Base-by-base conservation (phyloP, 2,329 filamentous ascomycete species). In the Curvularia sp. region DNA sequence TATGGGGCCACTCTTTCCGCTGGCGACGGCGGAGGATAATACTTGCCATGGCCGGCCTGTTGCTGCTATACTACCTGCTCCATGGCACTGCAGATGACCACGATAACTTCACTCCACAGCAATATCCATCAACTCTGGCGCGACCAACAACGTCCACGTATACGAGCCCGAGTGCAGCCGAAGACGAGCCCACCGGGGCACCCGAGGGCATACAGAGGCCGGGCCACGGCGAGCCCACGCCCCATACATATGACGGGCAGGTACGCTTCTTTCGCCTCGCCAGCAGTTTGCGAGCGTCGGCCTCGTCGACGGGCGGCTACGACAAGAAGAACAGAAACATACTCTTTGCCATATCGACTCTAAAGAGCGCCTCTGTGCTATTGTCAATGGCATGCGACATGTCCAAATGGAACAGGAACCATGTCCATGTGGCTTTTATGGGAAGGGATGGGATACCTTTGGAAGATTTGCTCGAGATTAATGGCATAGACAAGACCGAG, bases 331-430 rank as follows among this genome's bases (percentile, higher is more conserved):
- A 90, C 70, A 85, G 85, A 50, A 93, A 93, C 69, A 84, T 97
- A 15, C 77, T 97, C 3, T 97, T 97, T 73, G 89, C 88, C 4
- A 88, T 90, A 3, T 88, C 91, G 0, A 93, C 84, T 60, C 78
- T 96, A 50, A 85, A 85, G 74, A 95, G 91, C 71, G 86, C 88
- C 15, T 85, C 91, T 0, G 84, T 85, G 31, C 75, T 97, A 53
- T 80, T 97, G 31, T 92, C 93, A 0, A 82, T 97, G 72, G 92
- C 93, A 5, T 98, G 95, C 76, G 86, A 91, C 68, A 97, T 97
- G 93, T 88, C 88, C 6, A 76, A 76, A 22, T 84, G 88, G 75
- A 83, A 85, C 55, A 82, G 85, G 58, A 96, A 87, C 70, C 84
- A 87, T 62, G 92, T 97, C 8, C 94, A 98, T 74, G 89, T 96